Base-by-base conservation (phyloP, 192 early-diverging fungal genomes). In the Mortierella antarctica region DNA sequence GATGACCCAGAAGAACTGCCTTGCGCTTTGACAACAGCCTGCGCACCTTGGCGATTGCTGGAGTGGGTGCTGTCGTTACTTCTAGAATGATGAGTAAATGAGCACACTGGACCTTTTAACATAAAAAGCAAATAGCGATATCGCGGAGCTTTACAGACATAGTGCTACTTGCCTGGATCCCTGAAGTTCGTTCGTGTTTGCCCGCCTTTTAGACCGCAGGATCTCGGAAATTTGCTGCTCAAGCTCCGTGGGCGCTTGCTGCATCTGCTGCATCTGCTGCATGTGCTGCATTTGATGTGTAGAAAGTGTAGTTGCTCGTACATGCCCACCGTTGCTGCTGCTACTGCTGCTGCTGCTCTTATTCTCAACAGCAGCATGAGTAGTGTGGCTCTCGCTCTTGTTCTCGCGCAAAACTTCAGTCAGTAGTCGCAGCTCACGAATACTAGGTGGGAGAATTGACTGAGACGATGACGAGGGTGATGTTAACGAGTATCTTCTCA, bases 151-250 rank as follows among this genome's bases (percentile, higher is more conserved):
- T 15, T 48, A 44, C 40, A 15, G 58, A 60, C 40, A 60, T 31
- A 31, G 31, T 31, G 3, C 31, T 31, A 74, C 63, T 61, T 53
- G 59, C 64, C 18, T 4, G 4, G 23, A 51, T 39, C 20, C 7
- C 5, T 31, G 0, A 13, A 9, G 49, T 10, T 52, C 63, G 4
- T 54, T 52, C 2, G 15, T 5, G 14, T 54, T 65, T 49, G 51
- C 4, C 48, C 59, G 42, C 41, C 76, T 40, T 23, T 71, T 79
- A 18, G 68, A 39, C 57, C 21, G 18, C 55, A 79, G 18, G 49
- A 79, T 79, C 57, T 79, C 76, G 6, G 64, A 54, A n/a, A 79
- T 79, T 59, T 70, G 76, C 21, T 61, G 62, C 39, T 79, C 76
- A 20, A 71, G n/a, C 5, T 65, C 73, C 5, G 64, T 62, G 13